Evolutionary conservation across 805 yeast species (phyloP).

Genomic region (Sungouiella thailandica): DNA sequence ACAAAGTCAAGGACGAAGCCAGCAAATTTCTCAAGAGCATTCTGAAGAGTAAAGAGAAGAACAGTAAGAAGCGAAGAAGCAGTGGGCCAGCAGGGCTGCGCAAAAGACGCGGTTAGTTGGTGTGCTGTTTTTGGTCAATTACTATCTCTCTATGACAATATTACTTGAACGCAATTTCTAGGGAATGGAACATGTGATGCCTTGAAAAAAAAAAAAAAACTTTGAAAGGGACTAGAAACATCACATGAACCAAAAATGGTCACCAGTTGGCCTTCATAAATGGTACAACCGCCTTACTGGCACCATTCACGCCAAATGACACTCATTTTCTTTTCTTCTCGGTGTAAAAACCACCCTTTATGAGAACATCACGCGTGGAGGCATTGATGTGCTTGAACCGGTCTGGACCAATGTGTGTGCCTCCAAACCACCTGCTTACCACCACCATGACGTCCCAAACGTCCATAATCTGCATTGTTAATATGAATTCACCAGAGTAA

Average conservation of each 20-base stretch:
- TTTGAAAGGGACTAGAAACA: too few species aligned
- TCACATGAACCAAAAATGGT: too few species aligned
- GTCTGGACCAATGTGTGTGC: slow-evolving; percentile 87
- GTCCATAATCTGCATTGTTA: slow-evolving; percentile 53
- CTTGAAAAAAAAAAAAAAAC: slow-evolving; percentile 4
- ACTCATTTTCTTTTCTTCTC: slow-evolving; percentile 1
- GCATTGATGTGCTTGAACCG: slow-evolving; percentile 90
- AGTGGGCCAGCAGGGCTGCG: slow-evolving; percentile 2
- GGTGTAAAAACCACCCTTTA: slow-evolving; percentile 50
- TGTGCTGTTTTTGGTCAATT: too few species aligned
- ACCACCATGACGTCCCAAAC: slow-evolving; percentile 81
- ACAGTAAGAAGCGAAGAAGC: not conserved
- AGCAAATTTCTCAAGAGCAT: slow-evolving; percentile 11
- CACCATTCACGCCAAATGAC: too few species aligned
- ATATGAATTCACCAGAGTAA: slow-evolving; percentile 11
- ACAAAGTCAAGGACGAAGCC: slow-evolving; percentile 8
- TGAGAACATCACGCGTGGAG: slow-evolving; percentile 79
- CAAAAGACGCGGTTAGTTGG: too few species aligned
- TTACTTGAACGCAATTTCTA: too few species aligned
- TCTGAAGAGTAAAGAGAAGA: slow-evolving; percentile 3
- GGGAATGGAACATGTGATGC: too few species aligned
- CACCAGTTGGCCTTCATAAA: too few species aligned
- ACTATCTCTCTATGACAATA: too few species aligned
- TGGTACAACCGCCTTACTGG: too few species aligned
- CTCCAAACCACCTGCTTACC: slow-evolving; percentile 92